Evolutionary conservation across 1,284 basidiomycete genomes (phyloP), one percentile per base, ranked within the genome.

Genomic region (Cryptococcus amylolentus): DNA sequence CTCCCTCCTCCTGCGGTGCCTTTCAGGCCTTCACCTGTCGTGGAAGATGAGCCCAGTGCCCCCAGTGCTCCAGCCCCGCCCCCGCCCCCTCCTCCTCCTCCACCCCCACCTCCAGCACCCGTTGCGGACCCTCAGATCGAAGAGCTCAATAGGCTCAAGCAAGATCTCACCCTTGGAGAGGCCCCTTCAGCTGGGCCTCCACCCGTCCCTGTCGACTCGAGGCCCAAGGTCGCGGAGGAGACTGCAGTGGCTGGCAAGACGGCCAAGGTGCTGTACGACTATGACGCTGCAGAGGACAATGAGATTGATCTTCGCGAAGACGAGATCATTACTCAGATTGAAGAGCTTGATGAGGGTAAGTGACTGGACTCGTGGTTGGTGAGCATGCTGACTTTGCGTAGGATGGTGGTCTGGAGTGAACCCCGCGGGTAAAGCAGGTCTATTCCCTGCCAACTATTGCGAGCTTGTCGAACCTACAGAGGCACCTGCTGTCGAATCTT

Each of bases 301-400:
- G 92, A 96, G 71, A 85, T 95, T 77, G 76, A 77, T 52, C 81
- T 96, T 20, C 65, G 80, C 2, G 91, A 94, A 73, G 92, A 90
- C 50, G 89, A 93, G 70, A 76, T 86, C 40, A 85, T 95, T 54
- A 84, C 87, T 52, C 83, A 88, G 62, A 85, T 94, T 47, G 89
- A 92, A 73, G 84, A 89, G 76, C 72, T 91, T n/a, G 89, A 88
- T 67, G 88, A 90, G 64, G 88, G 79, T 77, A 52, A 51, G 20
- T 42, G 41, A 42, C 41, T 42, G 41, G 18, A 16, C 12, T n/a
- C 9, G 39, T 46, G 37, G 46, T 14, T n/a, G 41, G 10, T 42
- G 16, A 12, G 16, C 16, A 23, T 42, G 20, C 41, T 42, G 41
- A 16, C n/a, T 40, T 20, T 26, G 14, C n/a, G 20, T 54, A 79